Conservation (phyloP, 169 alveolate species). For the Neospora caninum region DNA sequence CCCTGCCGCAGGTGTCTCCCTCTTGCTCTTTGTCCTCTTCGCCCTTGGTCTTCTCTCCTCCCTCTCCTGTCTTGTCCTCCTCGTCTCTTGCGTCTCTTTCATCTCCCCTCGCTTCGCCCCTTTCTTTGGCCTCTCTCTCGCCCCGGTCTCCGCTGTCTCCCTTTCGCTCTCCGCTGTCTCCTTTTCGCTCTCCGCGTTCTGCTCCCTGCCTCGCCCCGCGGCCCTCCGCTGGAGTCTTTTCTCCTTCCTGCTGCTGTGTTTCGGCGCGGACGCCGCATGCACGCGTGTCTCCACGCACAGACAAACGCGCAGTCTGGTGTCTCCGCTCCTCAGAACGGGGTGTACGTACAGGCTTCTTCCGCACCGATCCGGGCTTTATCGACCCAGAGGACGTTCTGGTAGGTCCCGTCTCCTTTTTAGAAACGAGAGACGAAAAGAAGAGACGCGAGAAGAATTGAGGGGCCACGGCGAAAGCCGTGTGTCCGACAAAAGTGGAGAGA, state of each 20-base stretch:
- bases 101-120: neutral
- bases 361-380: conserved; percentile 39
- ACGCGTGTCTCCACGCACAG: neutral
- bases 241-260: neutral
- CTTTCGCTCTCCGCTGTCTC: neutral
- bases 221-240: neutral
- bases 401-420: too few relatives aligned
- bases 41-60: neutral
- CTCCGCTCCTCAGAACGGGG: neutral
- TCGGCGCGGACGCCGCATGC: neutral
- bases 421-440: too few relatives aligned
- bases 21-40: neutral
- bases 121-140: neutral
- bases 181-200: neutral
- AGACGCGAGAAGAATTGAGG: too few relatives aligned
- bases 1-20: too few relatives aligned
- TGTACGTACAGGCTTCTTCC: conserved; percentile 59
- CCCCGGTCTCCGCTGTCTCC: neutral
- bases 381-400: conserved; percentile 58
- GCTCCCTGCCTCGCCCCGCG: neutral
- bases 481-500: too few relatives aligned
- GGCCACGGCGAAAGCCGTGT: too few relatives aligned
- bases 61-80: neutral
- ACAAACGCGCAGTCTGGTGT: neutral
- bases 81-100: too few relatives aligned